Conservation (phyloP, 306 rosid species). For the Pachyrhizus erosus region DNA sequence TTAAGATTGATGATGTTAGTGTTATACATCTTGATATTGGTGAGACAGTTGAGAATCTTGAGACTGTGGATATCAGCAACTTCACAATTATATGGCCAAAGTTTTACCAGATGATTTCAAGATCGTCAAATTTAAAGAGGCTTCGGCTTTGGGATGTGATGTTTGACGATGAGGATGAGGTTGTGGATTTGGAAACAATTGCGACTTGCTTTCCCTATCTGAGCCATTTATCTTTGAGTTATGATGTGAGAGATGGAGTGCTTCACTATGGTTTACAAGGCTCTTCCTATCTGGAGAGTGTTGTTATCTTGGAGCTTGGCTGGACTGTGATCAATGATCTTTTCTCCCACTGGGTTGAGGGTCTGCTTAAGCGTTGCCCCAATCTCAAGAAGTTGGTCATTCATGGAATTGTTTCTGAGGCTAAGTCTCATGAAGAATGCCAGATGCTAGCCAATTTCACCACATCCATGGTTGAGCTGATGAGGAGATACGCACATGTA, state of each 20-base stretch:
- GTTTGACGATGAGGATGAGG: constrained; percentile 64
- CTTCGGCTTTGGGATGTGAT: constrained; percentile 62
- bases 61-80: constrained; percentile 60
- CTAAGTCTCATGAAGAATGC: constrained; percentile 53
- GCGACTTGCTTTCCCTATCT: constrained; percentile 59
- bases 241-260: constrained; percentile 59
- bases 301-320: constrained; percentile 56
- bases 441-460: constrained; percentile 54
- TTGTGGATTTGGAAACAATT: constrained; percentile 57
- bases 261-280: constrained; percentile 55
- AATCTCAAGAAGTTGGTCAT: constrained; percentile 54
- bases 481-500: constrained; percentile 55
- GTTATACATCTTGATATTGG: constrained; percentile 65
- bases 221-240: constrained; percentile 56
- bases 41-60: constrained; percentile 53
- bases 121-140: constrained; percentile 49
- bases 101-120: constrained; percentile 58
- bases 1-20: constrained; percentile 60
- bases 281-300: constrained; percentile 49
- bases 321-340: constrained; percentile 56
- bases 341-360: constrained; percentile 60
- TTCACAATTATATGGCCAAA: constrained; percentile 59
- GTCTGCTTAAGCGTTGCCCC: constrained; percentile 53
- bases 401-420: constrained; percentile 56
- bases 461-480: constrained; percentile 55